Conservation (phyloP, 108 stramenopile genomes). For the Cyclotella cryptica region DNA sequence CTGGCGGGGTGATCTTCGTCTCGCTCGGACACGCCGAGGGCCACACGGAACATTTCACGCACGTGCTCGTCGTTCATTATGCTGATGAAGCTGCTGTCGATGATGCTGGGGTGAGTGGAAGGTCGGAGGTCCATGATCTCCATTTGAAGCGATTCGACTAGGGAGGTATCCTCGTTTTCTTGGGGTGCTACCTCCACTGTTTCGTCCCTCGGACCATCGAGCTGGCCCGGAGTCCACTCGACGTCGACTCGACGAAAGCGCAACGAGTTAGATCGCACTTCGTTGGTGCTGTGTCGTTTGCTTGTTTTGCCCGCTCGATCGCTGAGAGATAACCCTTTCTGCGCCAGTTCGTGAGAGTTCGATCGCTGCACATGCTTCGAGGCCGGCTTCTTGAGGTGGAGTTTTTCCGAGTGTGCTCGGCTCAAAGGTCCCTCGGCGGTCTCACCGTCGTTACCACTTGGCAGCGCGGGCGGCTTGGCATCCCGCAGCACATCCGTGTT, state of each 20-base stretch:
- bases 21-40: not conserved
- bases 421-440: not conserved
- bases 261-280: not conserved
- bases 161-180: not conserved
- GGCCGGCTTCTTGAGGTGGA: not conserved
- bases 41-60: not conserved
- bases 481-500: not conserved
- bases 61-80: not conserved
- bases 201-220: not conserved
- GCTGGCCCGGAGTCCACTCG: not conserved
- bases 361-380: not conserved
- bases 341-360: not conserved
- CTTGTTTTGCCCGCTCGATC: not conserved
- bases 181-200: not conserved
- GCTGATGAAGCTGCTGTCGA: not conserved
- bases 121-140: slow-evolving; percentile 1
- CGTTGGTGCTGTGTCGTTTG: no score
- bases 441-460: not conserved
- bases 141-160: not conserved
- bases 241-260: not conserved
- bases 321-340: not conserved
- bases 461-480: not conserved
- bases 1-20: not conserved
- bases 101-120: not conserved
- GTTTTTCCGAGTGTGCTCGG: not conserved